These are phyloP conservation scores for Cryphonectria nitschkei DNA, from an alignment of 2,329 filamentous ascomycete species.

Conservation along the genomic window DNA sequence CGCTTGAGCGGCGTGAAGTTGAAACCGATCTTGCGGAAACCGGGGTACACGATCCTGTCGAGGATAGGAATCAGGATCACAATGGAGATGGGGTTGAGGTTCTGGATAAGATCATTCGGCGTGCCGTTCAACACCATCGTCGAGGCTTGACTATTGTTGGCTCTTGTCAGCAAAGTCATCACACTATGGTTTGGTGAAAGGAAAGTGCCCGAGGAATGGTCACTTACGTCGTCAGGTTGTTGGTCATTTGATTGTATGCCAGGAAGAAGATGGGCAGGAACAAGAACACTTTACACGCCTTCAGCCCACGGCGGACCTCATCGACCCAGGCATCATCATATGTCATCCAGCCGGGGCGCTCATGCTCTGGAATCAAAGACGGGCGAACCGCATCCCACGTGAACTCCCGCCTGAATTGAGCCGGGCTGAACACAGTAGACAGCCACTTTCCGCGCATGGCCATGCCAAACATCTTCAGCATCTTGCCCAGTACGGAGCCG, in stretches of 20 bases:
- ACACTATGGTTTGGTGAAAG: no score
- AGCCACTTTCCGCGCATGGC: slow-evolving; percentile 45
- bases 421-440: slow-evolving; percentile 19
- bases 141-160: slow-evolving; percentile 59
- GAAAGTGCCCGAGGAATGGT: slow-evolving; percentile 32
- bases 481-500: slow-evolving; percentile 70
- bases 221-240: slow-evolving; percentile 54
- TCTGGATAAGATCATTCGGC: slow-evolving; percentile 78
- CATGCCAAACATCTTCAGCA: slow-evolving; percentile 61
- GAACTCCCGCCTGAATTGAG: slow-evolving; percentile 52
- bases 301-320: slow-evolving; percentile 71
- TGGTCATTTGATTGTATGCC: slow-evolving; percentile 63
- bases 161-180: background rate
- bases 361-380: slow-evolving; percentile 57
- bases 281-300: slow-evolving; percentile 71
- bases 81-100: slow-evolving; percentile 75
- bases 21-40: slow-evolving; percentile 65
- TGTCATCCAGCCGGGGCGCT: slow-evolving; percentile 74
- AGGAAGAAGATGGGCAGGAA: slow-evolving; percentile 70
- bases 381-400: slow-evolving; percentile 74
- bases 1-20: slow-evolving; percentile 76
- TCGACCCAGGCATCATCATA: slow-evolving; percentile 86
- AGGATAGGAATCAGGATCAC: slow-evolving; percentile 76
- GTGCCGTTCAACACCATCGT: slow-evolving; percentile 70
- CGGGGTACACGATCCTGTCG: slow-evolving; percentile 71